A percentile compares a stretch with the other conserved stretches of the same genome.
Conservation (phyloP, 352 stramenopile species). For the Bremia lactucae region DNA sequence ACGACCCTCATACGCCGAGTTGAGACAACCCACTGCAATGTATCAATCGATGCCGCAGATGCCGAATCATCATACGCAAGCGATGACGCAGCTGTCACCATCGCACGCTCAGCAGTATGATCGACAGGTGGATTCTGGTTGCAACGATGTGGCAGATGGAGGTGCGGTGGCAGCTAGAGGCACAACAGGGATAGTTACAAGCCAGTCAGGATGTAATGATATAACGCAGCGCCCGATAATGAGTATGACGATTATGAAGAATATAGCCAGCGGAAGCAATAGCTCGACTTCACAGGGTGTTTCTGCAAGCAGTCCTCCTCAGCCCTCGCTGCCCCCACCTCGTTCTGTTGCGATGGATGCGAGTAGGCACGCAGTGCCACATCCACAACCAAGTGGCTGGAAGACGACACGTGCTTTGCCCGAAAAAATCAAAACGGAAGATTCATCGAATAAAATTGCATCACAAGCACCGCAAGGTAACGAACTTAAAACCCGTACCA, state of each 20-base stretch:
- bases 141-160: slow-evolving; percentile 6
- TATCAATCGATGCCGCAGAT: slow-evolving; percentile 44
- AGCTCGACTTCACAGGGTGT: slow-evolving; percentile 5
- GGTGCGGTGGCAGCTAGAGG: slow-evolving; percentile 4
- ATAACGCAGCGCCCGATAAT: slow-evolving; percentile 43
- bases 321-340: slow-evolving; percentile 11
- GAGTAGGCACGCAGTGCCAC: slow-evolving; percentile 8
- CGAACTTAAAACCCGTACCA: slow-evolving; percentile 7
- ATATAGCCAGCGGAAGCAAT: slow-evolving; percentile 5
- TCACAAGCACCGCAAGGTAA: background rate
- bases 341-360: slow-evolving; percentile 20
- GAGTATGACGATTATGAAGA: slow-evolving; percentile 44
- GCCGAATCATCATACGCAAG: slow-evolving; percentile 27
- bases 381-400: slow-evolving; percentile 12
- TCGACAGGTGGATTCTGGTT: slow-evolving; percentile 12
- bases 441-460: slow-evolving; percentile 1
- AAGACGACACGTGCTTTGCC: slow-evolving; percentile 6
- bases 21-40: slow-evolving; percentile 29
- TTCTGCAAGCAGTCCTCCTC: slow-evolving; percentile 13
- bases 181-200: slow-evolving; percentile 7
- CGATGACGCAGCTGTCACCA: slow-evolving; percentile 20
- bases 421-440: slow-evolving; percentile 4
- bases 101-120: slow-evolving; percentile 21
- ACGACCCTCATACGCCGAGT: slow-evolving; percentile 29
- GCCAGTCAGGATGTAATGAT: slow-evolving; percentile 27